Percentiles rank a stretch among this genome's conserved stretches.
These are phyloP conservation scores for Penicillium corylophilum DNA, from an alignment of 2,329 filamentous ascomycete species.

Conservation along the genomic window DNA sequence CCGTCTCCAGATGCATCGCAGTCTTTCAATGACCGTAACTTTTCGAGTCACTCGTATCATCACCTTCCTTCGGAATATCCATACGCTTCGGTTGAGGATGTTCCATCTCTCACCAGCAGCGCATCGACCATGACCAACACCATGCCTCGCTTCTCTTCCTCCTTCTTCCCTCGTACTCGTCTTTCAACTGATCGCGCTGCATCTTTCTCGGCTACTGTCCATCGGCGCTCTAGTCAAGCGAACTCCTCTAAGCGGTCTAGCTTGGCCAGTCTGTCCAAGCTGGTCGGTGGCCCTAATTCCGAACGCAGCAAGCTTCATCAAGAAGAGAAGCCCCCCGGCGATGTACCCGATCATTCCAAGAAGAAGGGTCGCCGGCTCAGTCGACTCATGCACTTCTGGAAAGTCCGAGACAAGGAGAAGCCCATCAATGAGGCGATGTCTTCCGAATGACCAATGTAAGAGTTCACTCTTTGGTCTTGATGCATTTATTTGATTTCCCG, in stretches of 20 bases:
- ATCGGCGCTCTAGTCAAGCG: conserved; percentile 40
- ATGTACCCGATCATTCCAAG: conserved; percentile 40
- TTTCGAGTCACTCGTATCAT: conserved; percentile 35
- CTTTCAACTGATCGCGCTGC: conserved; percentile 46
- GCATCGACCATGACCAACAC: conserved; percentile 49
- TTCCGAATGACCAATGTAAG: conserved; percentile 25
- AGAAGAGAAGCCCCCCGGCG: conserved; percentile 44
- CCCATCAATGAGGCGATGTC: conserved; percentile 17
- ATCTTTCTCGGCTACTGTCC: conserved; percentile 44
- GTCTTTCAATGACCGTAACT: conserved; percentile 43
- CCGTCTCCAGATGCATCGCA: conserved; percentile 49
- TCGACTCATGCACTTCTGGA: conserved; percentile 52
- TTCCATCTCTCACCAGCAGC: conserved; percentile 51
- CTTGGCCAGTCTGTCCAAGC: conserved; percentile 49
- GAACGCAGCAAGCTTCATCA: conserved; percentile 48
- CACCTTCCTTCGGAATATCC: conserved; percentile 40
- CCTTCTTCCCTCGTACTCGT: conserved; percentile 42
- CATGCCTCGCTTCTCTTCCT: conserved; percentile 44
- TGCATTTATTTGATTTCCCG: conserved; percentile 24
- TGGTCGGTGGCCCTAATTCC: conserved; percentile 45
- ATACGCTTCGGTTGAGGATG: conserved; percentile 49
- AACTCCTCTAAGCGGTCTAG: conserved; percentile 48
- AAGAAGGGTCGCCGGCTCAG: conserved; percentile 48
- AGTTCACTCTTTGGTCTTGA: conserved; percentile 13
- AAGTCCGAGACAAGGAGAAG: conserved; percentile 47